A percentile compares a stretch with the other conserved stretches of the same genome.
Evolutionary conservation across 352 stramenopile genomes (phyloP).

Genomic region (Phytophthora pseudosyringae): DNA sequence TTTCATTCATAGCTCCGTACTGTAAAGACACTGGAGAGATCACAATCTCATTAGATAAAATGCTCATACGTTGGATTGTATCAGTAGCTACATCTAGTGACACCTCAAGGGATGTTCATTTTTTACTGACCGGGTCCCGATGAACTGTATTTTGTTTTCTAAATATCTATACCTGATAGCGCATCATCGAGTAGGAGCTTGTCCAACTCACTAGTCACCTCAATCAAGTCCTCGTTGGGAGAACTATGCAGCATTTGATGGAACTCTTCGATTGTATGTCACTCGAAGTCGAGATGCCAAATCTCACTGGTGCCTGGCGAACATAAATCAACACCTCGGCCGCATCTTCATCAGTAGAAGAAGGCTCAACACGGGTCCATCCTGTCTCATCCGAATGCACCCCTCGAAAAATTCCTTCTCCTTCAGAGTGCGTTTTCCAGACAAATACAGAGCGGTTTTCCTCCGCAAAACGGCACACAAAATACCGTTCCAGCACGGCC

Average conservation of each 20-base stretch:
- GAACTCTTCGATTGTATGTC: conserved; percentile 5
- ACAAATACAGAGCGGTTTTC: conserved; percentile 48
- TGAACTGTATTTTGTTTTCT: no score
- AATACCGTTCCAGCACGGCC: conserved; percentile 25
- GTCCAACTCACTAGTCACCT: background rate
- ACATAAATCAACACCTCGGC: conserved; percentile 7
- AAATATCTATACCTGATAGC: conserved; percentile 8
- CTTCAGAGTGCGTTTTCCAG: conserved; percentile 51
- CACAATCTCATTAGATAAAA: no score
- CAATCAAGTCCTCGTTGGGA: conserved; percentile 8
- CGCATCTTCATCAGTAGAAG: conserved; percentile 4
- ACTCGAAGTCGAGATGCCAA: conserved; percentile 8
- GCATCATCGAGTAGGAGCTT: conserved; percentile 12
- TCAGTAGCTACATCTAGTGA: no score
- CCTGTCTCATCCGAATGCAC: conserved; percentile 61
- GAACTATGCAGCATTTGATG: conserved; percentile 12
- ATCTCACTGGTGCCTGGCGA: conserved; percentile 18
- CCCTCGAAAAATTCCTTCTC: conserved; percentile 36
- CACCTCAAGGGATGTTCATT: no score
- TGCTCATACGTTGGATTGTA: no score
- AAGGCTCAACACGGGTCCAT: conserved; percentile 31
- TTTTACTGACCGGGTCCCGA: no score
- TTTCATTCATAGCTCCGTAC: no score
- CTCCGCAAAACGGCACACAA: conserved; percentile 43
- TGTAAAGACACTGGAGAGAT: no score